Percentiles rank a stretch among this genome's conserved stretches.
These are phyloP conservation scores for Leptomonas pyrrhocoris DNA, from an alignment of 208 protist species.

Conservation along the genomic window DNA sequence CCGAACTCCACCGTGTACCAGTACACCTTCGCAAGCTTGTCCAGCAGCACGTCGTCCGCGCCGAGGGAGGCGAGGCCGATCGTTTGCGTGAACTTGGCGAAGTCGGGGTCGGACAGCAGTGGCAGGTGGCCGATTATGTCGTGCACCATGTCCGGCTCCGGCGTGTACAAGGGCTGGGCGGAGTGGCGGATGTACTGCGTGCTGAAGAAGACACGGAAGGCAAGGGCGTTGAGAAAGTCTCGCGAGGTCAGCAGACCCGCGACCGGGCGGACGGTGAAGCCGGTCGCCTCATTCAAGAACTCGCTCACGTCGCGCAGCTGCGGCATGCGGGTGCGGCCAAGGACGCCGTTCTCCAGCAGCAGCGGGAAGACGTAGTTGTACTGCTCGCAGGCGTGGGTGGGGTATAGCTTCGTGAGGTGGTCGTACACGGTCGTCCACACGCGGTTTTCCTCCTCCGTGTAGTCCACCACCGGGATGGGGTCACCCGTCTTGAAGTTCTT, in stretches of 20 bases:
- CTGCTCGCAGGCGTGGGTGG: constrained; percentile 94
- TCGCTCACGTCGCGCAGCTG: constrained; percentile 94
- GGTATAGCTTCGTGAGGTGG: constrained; percentile 87
- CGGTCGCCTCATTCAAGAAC: constrained; percentile 93
- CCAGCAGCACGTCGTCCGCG: constrained; percentile 93
- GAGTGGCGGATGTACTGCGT: constrained; percentile 98
- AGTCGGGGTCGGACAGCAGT: constrained; percentile 95
- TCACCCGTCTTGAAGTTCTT: constrained; percentile 85
- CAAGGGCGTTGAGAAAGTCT: constrained; percentile 96
- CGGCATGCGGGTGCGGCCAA: constrained; percentile 89
- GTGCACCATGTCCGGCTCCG: constrained; percentile 96
- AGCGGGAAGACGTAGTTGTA: constrained; percentile 93
- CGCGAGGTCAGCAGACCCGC: constrained; percentile 92
- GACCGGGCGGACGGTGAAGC: constrained; percentile 94
- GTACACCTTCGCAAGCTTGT: constrained; percentile 92
- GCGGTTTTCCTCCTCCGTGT: constrained; percentile 90
- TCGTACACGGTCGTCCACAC: constrained; percentile 91
- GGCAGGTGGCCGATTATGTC: constrained; percentile 96
- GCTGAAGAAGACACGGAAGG: constrained; percentile 96
- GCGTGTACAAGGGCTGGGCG: constrained; percentile 95
- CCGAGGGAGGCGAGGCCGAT: constrained; percentile 98
- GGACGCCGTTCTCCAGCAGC: constrained; percentile 94
- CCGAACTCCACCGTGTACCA: constrained; percentile 98
- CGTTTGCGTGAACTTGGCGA: constrained; percentile 96
- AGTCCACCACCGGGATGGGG: constrained; percentile 89